Base-by-base conservation (phyloP, 1,284 basidiomycete species). In the Boletus sp. region DNA sequence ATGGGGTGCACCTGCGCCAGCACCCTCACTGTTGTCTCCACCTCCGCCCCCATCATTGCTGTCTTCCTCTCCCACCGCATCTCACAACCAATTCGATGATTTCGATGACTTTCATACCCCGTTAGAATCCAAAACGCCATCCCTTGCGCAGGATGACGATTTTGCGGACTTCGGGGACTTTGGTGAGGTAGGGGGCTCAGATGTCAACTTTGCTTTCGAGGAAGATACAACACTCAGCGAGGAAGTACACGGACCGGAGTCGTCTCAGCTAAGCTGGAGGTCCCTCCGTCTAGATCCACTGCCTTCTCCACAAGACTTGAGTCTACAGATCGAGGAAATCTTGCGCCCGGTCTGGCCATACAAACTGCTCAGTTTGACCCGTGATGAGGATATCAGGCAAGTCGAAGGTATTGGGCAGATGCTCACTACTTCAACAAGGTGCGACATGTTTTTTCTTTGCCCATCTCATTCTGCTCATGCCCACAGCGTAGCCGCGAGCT, bases 161-260 rank as follows among this genome's bases (percentile, higher is more conserved):
- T 89, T 87, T 66, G 88, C 83, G 41, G 89, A 93, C 60, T 94
- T 94, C 72, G 91, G 87, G 14, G 88, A 90, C 58, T 91, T 91
- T 66, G 88, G 80, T 47, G 90, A 90, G 54, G 80, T 73, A 13
- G 75, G 75, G 46, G 70, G 65, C 44, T 53, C 70, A 33, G 63
- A 57, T 26, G 35, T 46, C 45, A 52, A 53, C 38, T 68, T 65
- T 35, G 49, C 59, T 17, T 72, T 81, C 58, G 72, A 65, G 17
- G 74, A 72, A 44, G 67, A 70, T 16, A 62, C 59, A n/a, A 64
- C 60, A 7, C 78, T 79, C 57, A 67, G 67, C 50, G 71, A 73
- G 44, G 64, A 72, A 47, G 61, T 60, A 40, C 60, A 37, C 43
- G 34, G 16, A 53, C 68, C 74, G 38, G 75, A 71, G 8, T 68